phyloP scores from a whole-genome alignment of 345 rosid genomes.

The Eucalyptus sp. region DNA sequence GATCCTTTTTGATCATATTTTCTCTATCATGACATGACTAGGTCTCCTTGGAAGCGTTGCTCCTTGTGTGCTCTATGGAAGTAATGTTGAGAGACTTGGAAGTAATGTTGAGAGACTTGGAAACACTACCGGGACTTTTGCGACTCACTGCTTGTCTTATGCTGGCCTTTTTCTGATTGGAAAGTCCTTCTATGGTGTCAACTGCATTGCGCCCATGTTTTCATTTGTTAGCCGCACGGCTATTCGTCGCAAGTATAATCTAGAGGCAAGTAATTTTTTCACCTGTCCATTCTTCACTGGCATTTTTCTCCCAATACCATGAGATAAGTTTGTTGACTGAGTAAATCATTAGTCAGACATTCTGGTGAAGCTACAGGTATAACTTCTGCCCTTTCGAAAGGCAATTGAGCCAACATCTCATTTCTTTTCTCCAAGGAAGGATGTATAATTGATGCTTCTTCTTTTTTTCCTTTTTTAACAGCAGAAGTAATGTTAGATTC shows the following conservation, averaged over 20 bases:
- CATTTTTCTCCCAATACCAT: neutral
- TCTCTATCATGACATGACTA: neutral
- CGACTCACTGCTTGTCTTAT: conserved; percentile 74
- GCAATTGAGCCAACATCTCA: neutral
- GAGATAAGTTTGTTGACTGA: neutral
- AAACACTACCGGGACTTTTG: conserved; percentile 62
- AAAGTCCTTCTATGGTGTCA: conserved; percentile 49
- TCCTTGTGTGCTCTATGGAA: conserved; percentile 86
- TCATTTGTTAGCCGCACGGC: conserved; percentile 67
- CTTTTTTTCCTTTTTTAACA: neutral
- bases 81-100: conserved; percentile 34
- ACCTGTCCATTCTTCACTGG: neutral
- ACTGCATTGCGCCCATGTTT: conserved; percentile 86
- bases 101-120: conserved; percentile 84
- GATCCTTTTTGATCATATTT: neutral
- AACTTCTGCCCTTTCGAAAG: neutral
- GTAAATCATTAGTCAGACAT: neutral
- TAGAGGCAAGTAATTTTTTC: conserved; percentile 49
- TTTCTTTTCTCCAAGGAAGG: neutral
- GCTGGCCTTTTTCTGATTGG: conserved; percentile 66
- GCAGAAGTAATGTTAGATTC: neutral
- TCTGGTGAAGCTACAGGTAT: neutral
- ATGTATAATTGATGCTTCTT: neutral
- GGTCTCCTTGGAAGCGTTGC: conserved; percentile 91
- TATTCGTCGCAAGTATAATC: conserved; percentile 69